These are phyloP conservation scores for Starmerella roubikii DNA, from an alignment of 805 yeast genomes.

Conservation along the genomic window DNA sequence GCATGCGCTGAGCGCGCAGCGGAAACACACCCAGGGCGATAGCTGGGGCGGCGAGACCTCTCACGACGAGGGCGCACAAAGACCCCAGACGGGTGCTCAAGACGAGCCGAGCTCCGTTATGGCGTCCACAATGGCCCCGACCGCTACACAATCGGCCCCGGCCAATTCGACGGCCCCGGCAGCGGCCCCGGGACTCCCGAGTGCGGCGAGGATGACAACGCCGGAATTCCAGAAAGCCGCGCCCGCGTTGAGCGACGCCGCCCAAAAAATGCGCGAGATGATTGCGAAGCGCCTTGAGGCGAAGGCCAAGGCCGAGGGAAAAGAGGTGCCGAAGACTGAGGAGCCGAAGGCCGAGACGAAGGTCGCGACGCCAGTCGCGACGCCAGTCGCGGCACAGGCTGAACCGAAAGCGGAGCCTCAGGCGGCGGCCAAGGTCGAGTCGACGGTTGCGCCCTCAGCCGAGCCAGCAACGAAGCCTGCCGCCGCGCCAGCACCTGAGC, in stretches of 20 bases:
- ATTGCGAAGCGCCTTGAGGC: conserved; percentile 7
- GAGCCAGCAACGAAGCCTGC: conserved; percentile 8
- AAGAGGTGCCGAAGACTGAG: conserved; percentile 5
- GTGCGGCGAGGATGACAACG: no score
- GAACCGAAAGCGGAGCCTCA: background rate
- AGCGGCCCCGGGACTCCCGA: background rate
- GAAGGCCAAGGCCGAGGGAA: conserved; percentile 1
- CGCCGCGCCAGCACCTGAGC: conserved; percentile 10
- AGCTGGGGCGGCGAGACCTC: background rate
- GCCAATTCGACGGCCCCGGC: background rate
- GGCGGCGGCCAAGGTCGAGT: conserved; percentile 5
- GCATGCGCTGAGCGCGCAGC: background rate
- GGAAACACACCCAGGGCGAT: background rate
- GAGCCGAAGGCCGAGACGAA: conserved; percentile 7
- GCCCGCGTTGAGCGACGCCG: conserved; percentile 8
- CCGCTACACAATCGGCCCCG: background rate
- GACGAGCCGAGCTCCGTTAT: no score
- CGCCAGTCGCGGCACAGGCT: conserved; percentile 19
- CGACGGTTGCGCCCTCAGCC: conserved; percentile 10
- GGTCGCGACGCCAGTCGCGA: conserved; percentile 4
- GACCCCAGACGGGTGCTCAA: no score
- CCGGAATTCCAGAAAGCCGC: conserved; percentile 9
- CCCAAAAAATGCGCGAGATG: conserved; percentile 8
- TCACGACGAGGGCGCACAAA: background rate
- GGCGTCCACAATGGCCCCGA: conserved; percentile 1